Base-by-base conservation (phyloP, 2,329 filamentous ascomycete genomes). In the Periconia macrospinosa region DNA sequence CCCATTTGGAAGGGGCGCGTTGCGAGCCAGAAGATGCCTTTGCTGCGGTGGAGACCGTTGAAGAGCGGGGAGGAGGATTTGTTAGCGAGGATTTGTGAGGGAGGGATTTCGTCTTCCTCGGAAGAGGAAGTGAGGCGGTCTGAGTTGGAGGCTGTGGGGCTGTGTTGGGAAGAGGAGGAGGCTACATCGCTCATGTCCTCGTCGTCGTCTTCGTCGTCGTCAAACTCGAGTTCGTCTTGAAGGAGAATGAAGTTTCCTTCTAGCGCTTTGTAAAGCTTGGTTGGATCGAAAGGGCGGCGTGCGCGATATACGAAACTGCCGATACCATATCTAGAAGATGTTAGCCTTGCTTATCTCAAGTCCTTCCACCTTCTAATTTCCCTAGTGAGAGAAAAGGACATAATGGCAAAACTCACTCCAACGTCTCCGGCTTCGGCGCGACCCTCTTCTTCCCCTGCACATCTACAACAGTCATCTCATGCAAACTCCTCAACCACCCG, bases 401-500 rank as follows among this genome's bases (percentile, higher is more conserved):
- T n/a, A 27, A 27, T 27, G 5, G 35, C n/a, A 23, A 23, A 30
- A 68, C 75, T 60, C 69, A 82, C 77, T 90, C 87, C 50, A 90
- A 79, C 0, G 86, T 90, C 73, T 90, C 87, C 0, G 87, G 88
- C 65, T 84, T 89, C 0, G 86, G 86, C 0, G 84, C 85, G 47
- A 87, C 67, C 2, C 81, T 79, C 23, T 83, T 83, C 51, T 75
- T 76, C 15, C 77, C 78, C 23, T 76, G 75, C 20, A 85, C 83
- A 62, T 86, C 81, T 27, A 83, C 79, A 5, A 85, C 71, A 0
- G 83, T 86, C 84, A 89, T 86, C 56, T 84, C 86, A 51, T 89
- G 86, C 30, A 91, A 71, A 59, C 87, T 87, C 57, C 85, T 83
- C 41, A 91, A 74, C 88, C 88, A 91, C 0, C 88, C 88, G 14